phyloP scores from a whole-genome alignment of 2,329 filamentous ascomycete genomes.

The Paraconiothyrium sp. region DNA sequence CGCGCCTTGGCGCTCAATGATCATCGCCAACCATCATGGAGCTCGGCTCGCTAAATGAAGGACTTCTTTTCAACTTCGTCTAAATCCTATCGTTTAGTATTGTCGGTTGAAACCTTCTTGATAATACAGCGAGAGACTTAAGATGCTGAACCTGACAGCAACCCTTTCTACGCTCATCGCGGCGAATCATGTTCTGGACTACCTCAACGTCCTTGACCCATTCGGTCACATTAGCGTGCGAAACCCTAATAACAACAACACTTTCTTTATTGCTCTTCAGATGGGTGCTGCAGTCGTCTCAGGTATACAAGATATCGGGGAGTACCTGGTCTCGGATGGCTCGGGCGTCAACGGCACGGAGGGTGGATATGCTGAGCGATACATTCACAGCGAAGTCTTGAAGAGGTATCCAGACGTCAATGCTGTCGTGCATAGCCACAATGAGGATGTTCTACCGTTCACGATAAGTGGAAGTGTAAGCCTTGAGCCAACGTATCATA shows the following conservation, averaged over 20 bases:
- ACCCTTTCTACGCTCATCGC: slow-evolving; percentile 48
- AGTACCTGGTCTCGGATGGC: slow-evolving; percentile 50
- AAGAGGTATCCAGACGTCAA: slow-evolving; percentile 50
- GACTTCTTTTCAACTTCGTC: neutral
- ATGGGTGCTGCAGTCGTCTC: slow-evolving; percentile 47
- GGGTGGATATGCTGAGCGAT: slow-evolving; percentile 48
- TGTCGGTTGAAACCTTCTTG: neutral
- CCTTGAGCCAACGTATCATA: slow-evolving; percentile 42
- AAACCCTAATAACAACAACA: slow-evolving; percentile 54
- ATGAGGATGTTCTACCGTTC: slow-evolving; percentile 50
- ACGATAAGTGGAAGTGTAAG: slow-evolving; percentile 17
- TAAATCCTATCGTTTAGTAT: neutral
- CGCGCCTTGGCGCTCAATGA: slow-evolving; percentile 10
- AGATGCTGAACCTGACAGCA: slow-evolving; percentile 37
- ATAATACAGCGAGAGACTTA: neutral
- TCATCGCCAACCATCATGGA: neutral
- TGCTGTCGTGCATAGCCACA: slow-evolving; percentile 51
- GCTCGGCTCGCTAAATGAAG: neutral
- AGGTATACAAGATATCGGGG: slow-evolving; percentile 46
- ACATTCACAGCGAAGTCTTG: slow-evolving; percentile 51
- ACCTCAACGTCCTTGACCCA: slow-evolving; percentile 60
- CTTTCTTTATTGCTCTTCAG: slow-evolving; percentile 52
- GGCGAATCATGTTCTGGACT: slow-evolving; percentile 60
- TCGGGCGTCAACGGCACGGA: slow-evolving; percentile 28
- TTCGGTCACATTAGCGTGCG: slow-evolving; percentile 64